Base-by-base conservation (phyloP, 2,329 filamentous ascomycete species). In the Eutypella sp. region DNA sequence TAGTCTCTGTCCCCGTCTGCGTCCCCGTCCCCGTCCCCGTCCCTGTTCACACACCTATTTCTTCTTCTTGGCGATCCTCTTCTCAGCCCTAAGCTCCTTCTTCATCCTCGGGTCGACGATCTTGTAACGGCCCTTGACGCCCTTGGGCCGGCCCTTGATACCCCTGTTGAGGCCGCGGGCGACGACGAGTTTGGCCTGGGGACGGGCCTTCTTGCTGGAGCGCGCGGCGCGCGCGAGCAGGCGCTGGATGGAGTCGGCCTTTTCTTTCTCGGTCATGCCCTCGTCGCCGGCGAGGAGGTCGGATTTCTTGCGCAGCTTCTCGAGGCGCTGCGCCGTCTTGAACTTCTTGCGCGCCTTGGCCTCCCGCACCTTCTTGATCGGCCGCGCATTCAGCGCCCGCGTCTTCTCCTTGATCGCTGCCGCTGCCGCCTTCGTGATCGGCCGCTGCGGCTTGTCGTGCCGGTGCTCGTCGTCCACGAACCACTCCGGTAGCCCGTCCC, bases 321-420 rank as follows among this genome's bases (percentile, higher is more conserved):
- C 93, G 24, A 99, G 71, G 47, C 81, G 79, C 68, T 95, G 88
- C 1, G 89, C 92, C 8, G 91, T 84, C 78, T 95, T 95, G 69
- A 96, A 85, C 74, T 96, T 97, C 83, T 99, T 99, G 48, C 93
- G 80, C 29, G 91, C 92, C 70, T 95, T 91, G 20, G 93, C 93
- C 70, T 99, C 93, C 57, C 88, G 86, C 25, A 99, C 93, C 75
- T 99, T 99, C 79, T 99, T 99, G 80, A 97, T 97, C 1, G 93
- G 93, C 25, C 93, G 83, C 7, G 92, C 93, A 65, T 99, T 97
- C 58, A 95, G 80, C 1, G 93, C 91, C 25, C 92, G 86, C 62
- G 87, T 65, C 71, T 99, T 99, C 62, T 96, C 92, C 67, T 93
- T 91, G 73, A 99, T 96, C 2, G 93, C 93, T 13, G 81, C 77